Evolutionary conservation across 208 protist genomes (phyloP), one percentile per base, ranked within the genome.

Genomic region (Giardia duodenalis): DNA sequence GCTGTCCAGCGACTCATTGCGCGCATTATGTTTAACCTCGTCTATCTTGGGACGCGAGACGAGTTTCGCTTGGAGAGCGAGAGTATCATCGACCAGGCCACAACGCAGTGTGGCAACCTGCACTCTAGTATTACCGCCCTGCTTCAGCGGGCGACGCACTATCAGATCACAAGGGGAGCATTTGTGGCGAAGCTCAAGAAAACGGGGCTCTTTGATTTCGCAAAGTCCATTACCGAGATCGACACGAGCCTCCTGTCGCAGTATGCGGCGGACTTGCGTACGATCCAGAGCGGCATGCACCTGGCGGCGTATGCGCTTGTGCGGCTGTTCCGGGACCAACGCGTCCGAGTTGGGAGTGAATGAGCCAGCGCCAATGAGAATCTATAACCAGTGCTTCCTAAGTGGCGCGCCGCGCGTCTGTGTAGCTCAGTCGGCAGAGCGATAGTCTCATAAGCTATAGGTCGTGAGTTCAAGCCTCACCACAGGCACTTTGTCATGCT

Each of bases 401-500:
- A 67, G 4, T 67, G 4, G 30, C 30, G 4, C 30, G 30, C 57
- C 57, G 42, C 42, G 86, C 19, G 4, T 42, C 57, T 76, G 86
- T 89, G 4, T 89, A 89, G 86, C 86, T 89, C 86, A 89, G 86
- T 89, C 4, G 86, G 86, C 44, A 89, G 86, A 89, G 86, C 86
- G 86, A 46, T 89, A 46, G 86, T 89, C 86, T 89, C 22, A 89
- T 89, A 89, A 89, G 86, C 86, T 46, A 44, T 46, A 89, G 86
- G 86, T 89, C 86, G 22, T 89, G 86, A 44, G 86, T 92, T 92
- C 89, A 46, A 67, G 46, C 46, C 89, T 22, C 43, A 92, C 42
- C 2, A 67, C 89, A 22, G 43, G 42, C 43, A 92, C n/a, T 67
- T 92, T 92, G 10, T 67, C 3, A 46, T 67, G 46, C 4, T 67